phyloP scores from a whole-genome alignment of 371 early-diverging fungal species.

The Rhizopus microsporus region DNA sequence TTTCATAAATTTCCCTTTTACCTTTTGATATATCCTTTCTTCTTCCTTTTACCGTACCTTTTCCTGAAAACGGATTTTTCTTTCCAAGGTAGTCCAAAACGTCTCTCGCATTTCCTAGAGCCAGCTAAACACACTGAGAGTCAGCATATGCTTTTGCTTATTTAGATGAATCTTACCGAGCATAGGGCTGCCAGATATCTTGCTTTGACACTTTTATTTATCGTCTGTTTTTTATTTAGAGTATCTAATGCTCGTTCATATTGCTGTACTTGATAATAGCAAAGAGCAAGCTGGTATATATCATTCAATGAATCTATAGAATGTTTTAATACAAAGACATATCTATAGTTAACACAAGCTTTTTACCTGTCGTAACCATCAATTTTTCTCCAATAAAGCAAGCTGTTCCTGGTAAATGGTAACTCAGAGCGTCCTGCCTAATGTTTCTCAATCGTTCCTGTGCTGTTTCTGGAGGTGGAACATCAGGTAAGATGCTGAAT shows the following conservation, averaged over 20 bases:
- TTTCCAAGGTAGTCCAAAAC: constrained; percentile 61
- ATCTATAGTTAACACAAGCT: background rate
- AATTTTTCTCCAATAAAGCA: constrained; percentile 67
- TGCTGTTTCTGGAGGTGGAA: constrained; percentile 4
- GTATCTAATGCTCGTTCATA: constrained; percentile 61
- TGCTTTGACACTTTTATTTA: constrained; percentile 59
- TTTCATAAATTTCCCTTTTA: background rate
- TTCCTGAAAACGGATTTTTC: constrained; percentile 53
- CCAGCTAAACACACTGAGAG: constrained; percentile 36
- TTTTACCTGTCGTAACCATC: constrained; percentile 52
- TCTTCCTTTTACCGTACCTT: constrained; percentile 11
- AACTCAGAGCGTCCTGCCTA: constrained; percentile 54
- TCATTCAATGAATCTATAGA: constrained; percentile 57
- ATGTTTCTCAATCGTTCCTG: constrained; percentile 49
- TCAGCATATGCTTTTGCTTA: background rate
- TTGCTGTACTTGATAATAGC: constrained; percentile 61
- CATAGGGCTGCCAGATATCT: constrained; percentile 66
- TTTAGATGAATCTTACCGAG: constrained; percentile 39
- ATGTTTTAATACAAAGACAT: background rate
- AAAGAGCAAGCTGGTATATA: constrained; percentile 59
- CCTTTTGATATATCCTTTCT: background rate
- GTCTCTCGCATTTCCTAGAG: constrained; percentile 60
- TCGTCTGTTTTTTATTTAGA: constrained; percentile 48
- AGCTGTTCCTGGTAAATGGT: constrained; percentile 56
- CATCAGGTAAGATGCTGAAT: background rate